Evolutionary conservation across 2,329 filamentous ascomycete species (phyloP).

Genomic region (Lachnellula arida): DNA sequence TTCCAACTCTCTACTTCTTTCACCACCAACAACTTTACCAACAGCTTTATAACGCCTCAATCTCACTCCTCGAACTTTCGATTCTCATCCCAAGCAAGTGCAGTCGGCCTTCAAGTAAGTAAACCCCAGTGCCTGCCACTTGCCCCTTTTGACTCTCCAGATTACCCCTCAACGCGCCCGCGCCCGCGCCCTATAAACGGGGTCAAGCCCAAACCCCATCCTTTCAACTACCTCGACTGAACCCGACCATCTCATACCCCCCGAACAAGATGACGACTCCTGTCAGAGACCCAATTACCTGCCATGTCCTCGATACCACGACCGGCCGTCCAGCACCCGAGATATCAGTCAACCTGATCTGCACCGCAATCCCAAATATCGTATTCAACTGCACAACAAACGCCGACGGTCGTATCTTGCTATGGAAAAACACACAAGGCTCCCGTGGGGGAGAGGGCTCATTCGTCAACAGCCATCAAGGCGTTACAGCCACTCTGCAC

Average conservation of each 20-base stretch:
- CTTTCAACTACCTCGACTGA: not conserved
- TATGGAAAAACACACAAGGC: constrained; percentile 44
- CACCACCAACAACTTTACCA: not conserved
- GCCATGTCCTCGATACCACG: constrained; percentile 82
- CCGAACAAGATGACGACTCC: constrained; percentile 7
- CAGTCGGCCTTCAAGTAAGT: too few relatives aligned
- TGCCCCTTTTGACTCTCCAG: too few relatives aligned
- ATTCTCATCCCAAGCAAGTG: too few relatives aligned
- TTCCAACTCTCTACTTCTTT: too few relatives aligned
- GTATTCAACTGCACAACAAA: constrained; percentile 67
- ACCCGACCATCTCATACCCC: not conserved
- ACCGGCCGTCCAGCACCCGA: constrained; percentile 62
- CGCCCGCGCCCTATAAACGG: not conserved
- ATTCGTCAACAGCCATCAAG: constrained; percentile 11
- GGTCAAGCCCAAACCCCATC: not conserved
- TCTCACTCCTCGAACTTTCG: too few relatives aligned
- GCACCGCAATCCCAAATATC: constrained; percentile 28
- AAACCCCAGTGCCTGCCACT: too few relatives aligned
- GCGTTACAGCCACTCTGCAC: constrained; percentile 1
- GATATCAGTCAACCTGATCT: constrained; percentile 52
- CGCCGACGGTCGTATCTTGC: constrained; percentile 67
- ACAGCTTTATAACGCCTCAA: not conserved
- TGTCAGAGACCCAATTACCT: constrained; percentile 63
- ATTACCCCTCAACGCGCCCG: too few relatives aligned
- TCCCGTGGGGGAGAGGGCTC: constrained; percentile 1